These are phyloP conservation scores for Cryomyces minteri DNA, from an alignment of 495 filamentous ascomycete genomes.

Conservation along the genomic window DNA sequence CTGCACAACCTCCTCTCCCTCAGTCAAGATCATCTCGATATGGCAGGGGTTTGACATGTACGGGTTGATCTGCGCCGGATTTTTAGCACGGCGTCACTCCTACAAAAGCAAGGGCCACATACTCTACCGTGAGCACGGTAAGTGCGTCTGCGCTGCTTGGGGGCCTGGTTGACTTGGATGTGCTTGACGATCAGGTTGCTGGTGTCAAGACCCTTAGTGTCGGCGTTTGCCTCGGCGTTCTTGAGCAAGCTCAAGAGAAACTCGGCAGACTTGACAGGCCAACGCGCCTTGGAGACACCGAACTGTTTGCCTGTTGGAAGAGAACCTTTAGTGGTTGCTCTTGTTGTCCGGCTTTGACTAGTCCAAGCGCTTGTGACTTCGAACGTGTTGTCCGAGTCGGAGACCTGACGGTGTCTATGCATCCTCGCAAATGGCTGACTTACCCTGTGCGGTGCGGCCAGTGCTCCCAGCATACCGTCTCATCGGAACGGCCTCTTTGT, in stretches of 20 bases:
- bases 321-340: no score
- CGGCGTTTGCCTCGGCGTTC: conserved; percentile 98
- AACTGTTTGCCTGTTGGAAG: conserved; percentile 73
- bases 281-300: conserved; percentile 91
- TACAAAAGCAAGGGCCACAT: conserved; percentile 27
- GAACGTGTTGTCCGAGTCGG: neutral
- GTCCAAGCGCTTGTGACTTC: neutral
- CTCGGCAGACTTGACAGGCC: conserved; percentile 97
- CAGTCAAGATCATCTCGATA: conserved; percentile 98
- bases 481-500: conserved; percentile 94
- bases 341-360: neutral
- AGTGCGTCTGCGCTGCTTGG: conserved; percentile 91
- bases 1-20: conserved; percentile 79
- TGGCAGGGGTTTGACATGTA: conserved; percentile 99
- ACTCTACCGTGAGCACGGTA: conserved; percentile 99
- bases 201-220: conserved; percentile 96
- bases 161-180: conserved; percentile 99
- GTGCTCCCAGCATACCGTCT: conserved; percentile 87
- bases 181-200: conserved; percentile 93
- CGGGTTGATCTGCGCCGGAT: conserved; percentile 68
- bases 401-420: neutral
- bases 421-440: conserved; percentile 24
- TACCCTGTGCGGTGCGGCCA: conserved; percentile 90
- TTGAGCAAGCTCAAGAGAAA: conserved; percentile 92
- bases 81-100: neutral